phyloP scores from a whole-genome alignment of 495 filamentous ascomycete genomes.

The Clohesyomyces aquaticus region DNA sequence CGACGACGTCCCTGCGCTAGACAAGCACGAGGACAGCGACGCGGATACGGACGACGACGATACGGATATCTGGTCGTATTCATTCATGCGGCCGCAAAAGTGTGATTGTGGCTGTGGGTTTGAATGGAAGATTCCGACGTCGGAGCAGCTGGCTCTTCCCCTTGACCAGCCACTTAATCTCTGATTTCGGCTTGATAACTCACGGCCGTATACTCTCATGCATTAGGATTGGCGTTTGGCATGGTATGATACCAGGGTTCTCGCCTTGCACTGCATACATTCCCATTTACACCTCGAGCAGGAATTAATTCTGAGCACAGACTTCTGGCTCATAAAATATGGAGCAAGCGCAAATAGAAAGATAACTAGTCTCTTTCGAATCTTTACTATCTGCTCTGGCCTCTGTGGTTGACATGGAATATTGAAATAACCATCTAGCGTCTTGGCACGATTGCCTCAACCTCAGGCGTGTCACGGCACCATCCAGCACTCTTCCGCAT shows the following conservation, averaged over 20 bases:
- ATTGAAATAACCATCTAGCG: too few species aligned
- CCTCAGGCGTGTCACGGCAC: too few species aligned
- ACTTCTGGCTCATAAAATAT: neutral
- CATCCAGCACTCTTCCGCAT: too few species aligned
- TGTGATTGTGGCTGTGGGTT: neutral
- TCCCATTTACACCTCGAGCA: too few species aligned
- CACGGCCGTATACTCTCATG: neutral
- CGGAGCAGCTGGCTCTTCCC: neutral
- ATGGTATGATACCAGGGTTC: neutral
- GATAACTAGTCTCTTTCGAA: too few species aligned
- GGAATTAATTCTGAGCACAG: too few species aligned
- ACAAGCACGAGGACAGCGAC: neutral
- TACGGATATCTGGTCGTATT: neutral
- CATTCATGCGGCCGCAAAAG: neutral
- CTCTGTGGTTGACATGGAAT: too few species aligned
- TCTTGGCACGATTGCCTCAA: too few species aligned
- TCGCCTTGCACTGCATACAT: neutral
- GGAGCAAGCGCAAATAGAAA: too few species aligned
- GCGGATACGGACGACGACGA: neutral
- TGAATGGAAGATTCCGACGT: neutral
- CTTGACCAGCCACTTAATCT: neutral
- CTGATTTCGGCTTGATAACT: neutral
- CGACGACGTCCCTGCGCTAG: neutral
- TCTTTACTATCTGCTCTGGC: too few species aligned
- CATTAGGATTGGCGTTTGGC: neutral